Evolutionary conservation across 176 grass and related monocot species (phyloP).

Genomic region (Musa troglodytarum): DNA sequence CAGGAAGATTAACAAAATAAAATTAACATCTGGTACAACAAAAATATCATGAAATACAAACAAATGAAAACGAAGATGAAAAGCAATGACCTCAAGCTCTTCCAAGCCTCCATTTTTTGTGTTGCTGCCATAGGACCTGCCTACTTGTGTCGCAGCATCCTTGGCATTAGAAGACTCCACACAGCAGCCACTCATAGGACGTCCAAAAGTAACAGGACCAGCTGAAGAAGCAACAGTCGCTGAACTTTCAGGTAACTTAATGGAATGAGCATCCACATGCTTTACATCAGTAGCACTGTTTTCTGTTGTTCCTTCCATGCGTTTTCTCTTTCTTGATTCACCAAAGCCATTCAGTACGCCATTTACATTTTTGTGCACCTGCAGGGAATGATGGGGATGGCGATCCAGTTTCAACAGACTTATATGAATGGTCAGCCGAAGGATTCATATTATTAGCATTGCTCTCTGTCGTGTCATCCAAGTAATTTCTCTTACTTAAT

Average conservation of each 20-base stretch:
- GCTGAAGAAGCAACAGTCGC: slow-evolving; percentile 20
- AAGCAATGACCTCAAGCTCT: slow-evolving; percentile 64
- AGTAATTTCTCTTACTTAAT: not conserved
- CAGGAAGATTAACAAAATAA: slow-evolving; percentile 6
- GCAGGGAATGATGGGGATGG: not conserved
- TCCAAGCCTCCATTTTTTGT: slow-evolving; percentile 42
- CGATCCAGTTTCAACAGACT: not conserved
- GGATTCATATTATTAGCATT: not conserved
- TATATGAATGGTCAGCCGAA: slow-evolving; percentile 19
- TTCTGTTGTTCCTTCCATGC: not conserved
- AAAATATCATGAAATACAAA: not conserved
- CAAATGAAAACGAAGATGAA: not conserved
- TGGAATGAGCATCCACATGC: not conserved
- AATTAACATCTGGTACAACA: slow-evolving; percentile 7
- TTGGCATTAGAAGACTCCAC: slow-evolving; percentile 23
- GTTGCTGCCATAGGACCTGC: slow-evolving; percentile 9
- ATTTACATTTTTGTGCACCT: not conserved
- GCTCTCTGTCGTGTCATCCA: not conserved
- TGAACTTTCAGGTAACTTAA: slow-evolving; percentile 19
- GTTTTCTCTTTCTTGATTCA: slow-evolving; percentile 20
- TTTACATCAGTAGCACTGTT: not conserved
- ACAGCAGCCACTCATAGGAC: slow-evolving; percentile 9
- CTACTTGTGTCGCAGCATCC: slow-evolving; percentile 26
- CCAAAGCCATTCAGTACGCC: not conserved
- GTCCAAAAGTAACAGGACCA: slow-evolving; percentile 8